Percentiles rank a stretch among this genome's conserved stretches.
Evolutionary conservation across 2,329 filamentous ascomycete genomes (phyloP).

Genomic region (Stachybotrys echinatus): DNA sequence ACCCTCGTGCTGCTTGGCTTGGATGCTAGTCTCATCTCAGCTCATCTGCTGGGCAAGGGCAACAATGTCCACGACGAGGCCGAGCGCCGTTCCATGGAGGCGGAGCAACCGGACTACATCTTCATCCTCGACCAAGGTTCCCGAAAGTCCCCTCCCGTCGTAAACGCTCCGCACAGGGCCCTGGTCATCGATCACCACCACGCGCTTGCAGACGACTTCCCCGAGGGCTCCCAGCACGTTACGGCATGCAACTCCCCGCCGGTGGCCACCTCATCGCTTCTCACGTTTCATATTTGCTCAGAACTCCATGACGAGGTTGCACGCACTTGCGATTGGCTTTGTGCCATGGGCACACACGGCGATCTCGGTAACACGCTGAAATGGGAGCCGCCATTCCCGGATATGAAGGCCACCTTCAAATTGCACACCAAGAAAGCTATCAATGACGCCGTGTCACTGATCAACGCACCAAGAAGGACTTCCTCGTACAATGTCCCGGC

Average conservation of each 20-base stretch:
- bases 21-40: slow-evolving; percentile 42
- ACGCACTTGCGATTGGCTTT: slow-evolving; percentile 53
- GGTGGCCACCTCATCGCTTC: slow-evolving; percentile 57
- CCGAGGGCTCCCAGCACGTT: slow-evolving; percentile 46
- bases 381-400: slow-evolving; percentile 62
- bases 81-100: slow-evolving; percentile 46
- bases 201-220: slow-evolving; percentile 49
- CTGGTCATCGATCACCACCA: slow-evolving; percentile 64
- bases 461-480: slow-evolving; percentile 62
- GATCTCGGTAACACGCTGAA: slow-evolving; percentile 61
- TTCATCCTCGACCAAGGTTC: slow-evolving; percentile 65
- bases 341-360: slow-evolving; percentile 60
- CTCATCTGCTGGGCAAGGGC: slow-evolving; percentile 57
- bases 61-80: slow-evolving; percentile 49
- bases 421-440: slow-evolving; percentile 55
- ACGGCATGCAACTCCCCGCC: slow-evolving; percentile 61
- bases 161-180: slow-evolving; percentile 41
- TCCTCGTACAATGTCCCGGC: slow-evolving; percentile 53
- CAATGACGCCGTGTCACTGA: slow-evolving; percentile 56
- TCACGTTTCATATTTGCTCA: slow-evolving; percentile 60
- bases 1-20: slow-evolving; percentile 56
- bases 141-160: slow-evolving; percentile 45
- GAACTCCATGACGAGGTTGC: slow-evolving; percentile 46
- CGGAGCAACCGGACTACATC: slow-evolving; percentile 47
- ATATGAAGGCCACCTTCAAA: slow-evolving; percentile 58